Conservation (phyloP, 805 yeast genomes). For the Metschnikowia gelsemii region DNA sequence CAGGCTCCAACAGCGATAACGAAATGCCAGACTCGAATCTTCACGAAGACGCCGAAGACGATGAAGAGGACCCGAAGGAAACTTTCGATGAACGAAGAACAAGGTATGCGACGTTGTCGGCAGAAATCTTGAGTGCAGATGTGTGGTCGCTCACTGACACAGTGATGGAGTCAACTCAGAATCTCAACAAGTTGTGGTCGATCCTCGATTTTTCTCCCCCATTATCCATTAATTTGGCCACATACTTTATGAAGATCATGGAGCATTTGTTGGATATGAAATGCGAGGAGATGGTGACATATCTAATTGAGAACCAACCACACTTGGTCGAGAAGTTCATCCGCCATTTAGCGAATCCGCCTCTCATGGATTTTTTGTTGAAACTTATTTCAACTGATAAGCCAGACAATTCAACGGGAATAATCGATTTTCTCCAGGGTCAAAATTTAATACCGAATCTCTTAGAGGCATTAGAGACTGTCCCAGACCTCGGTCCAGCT, state of each 20-base stretch:
- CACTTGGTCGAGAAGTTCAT: slow-evolving; percentile 41
- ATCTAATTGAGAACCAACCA: slow-evolving; percentile 44
- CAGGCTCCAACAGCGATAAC: neutral
- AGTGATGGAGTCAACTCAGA: slow-evolving; percentile 68
- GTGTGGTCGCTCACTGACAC: slow-evolving; percentile 93
- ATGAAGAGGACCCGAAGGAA: slow-evolving; percentile 15
- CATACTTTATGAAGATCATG: slow-evolving; percentile 57
- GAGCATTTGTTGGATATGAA: slow-evolving; percentile 46
- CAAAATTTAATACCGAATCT: slow-evolving; percentile 39
- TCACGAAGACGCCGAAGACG: slow-evolving; percentile 6
- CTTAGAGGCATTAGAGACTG: slow-evolving; percentile 32
- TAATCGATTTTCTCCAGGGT: slow-evolving; percentile 43
- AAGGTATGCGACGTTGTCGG: slow-evolving; percentile 52
- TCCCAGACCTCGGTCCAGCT: slow-evolving; percentile 21
- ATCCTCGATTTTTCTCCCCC: slow-evolving; percentile 65
- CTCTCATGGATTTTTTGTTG: slow-evolving; percentile 45
- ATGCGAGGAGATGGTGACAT: slow-evolving; percentile 47
- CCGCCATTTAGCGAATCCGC: slow-evolving; percentile 46
- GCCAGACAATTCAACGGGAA: slow-evolving; percentile 47
- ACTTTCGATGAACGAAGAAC: slow-evolving; percentile 34
- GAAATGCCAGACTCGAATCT: slow-evolving; percentile 11
- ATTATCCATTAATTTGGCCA: slow-evolving; percentile 71
- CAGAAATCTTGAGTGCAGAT: slow-evolving; percentile 87
- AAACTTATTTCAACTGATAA: slow-evolving; percentile 47
- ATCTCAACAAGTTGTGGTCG: slow-evolving; percentile 75